phyloP scores from a whole-genome alignment of 352 stramenopile genomes.

The Phytophthora parvispora region DNA sequence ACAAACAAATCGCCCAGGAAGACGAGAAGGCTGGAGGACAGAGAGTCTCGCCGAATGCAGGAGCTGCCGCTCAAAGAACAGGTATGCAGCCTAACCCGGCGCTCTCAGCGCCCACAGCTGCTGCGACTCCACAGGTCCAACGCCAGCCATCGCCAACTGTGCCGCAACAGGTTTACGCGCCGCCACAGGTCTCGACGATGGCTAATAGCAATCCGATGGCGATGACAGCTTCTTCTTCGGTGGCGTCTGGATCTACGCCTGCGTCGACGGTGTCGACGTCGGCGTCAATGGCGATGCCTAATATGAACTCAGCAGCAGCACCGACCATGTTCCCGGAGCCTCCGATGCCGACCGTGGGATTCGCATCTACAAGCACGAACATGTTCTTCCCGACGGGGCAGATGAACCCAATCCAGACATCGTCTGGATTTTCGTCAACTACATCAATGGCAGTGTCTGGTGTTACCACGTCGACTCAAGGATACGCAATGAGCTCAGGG shows the following conservation, averaged over 20 bases:
- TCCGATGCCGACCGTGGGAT: slow-evolving; percentile 42
- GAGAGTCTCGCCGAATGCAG: slow-evolving; percentile 8
- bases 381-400: slow-evolving; percentile 50
- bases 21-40: slow-evolving; percentile 44
- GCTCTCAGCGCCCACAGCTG: not conserved
- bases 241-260: slow-evolving; percentile 1
- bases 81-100: slow-evolving; percentile 2
- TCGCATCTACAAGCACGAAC: slow-evolving; percentile 29
- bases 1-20: slow-evolving; percentile 83
- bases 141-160: not conserved
- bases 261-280: slow-evolving; percentile 12
- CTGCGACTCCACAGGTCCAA: slow-evolving; percentile 7
- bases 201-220: slow-evolving; percentile 12
- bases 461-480: slow-evolving; percentile 33
- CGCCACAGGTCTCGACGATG: slow-evolving; percentile 22
- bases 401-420: slow-evolving; percentile 35
- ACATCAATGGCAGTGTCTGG: slow-evolving; percentile 40
- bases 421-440: slow-evolving; percentile 29
- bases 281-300: slow-evolving; percentile 27
- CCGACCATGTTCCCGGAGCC: slow-evolving; percentile 59
- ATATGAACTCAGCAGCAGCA: slow-evolving; percentile 24
- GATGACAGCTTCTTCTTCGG: slow-evolving; percentile 13
- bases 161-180: slow-evolving; percentile 16
- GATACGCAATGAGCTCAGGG: slow-evolving; percentile 47
- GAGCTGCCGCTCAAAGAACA: slow-evolving; percentile 11